Conservation (phyloP, 352 stramenopile species). For the Phytophthora cactorum region DNA sequence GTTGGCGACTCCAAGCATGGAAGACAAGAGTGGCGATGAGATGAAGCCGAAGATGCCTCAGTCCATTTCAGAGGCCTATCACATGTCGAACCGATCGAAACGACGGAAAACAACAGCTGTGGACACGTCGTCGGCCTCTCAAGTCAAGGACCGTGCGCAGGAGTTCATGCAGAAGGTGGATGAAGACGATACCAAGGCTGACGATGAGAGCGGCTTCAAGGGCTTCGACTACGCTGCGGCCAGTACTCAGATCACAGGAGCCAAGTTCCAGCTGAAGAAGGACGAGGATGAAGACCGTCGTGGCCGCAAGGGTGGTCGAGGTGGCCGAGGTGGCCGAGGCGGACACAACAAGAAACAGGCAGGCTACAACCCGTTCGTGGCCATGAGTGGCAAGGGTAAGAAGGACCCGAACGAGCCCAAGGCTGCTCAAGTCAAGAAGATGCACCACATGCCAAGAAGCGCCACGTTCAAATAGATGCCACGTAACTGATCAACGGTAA, state of each 20-base stretch:
- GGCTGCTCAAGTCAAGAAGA: slow-evolving; percentile 68
- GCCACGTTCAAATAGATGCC: slow-evolving; percentile 78
- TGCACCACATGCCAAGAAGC: slow-evolving; percentile 86
- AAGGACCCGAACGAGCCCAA: slow-evolving; percentile 33
- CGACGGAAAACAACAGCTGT: slow-evolving; percentile 52
- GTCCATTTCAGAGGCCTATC: slow-evolving; percentile 81
- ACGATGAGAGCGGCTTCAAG: slow-evolving; percentile 33
- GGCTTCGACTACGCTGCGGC: slow-evolving; percentile 67
- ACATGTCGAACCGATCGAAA: slow-evolving; percentile 73
- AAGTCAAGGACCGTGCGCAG: slow-evolving; percentile 49
- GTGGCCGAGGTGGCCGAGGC: slow-evolving; percentile 9
- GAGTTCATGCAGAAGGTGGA: slow-evolving; percentile 60
- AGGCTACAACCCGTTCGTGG: slow-evolving; percentile 84
- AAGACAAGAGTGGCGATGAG: slow-evolving; percentile 7
- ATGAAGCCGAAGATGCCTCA: slow-evolving; percentile 46
- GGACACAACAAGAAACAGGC: slow-evolving; percentile 42
- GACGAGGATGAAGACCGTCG: slow-evolving; percentile 27
- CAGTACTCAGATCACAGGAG: slow-evolving; percentile 45
- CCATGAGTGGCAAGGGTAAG: slow-evolving; percentile 49
- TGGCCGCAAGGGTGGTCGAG: slow-evolving; percentile 16
- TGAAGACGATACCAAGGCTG: slow-evolving; percentile 10
- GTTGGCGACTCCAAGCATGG: slow-evolving; percentile 14
- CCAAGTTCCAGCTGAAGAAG: slow-evolving; percentile 60
- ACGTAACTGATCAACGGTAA: slow-evolving; percentile 5
- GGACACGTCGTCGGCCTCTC: slow-evolving; percentile 37